A percentile compares a stretch with the other conserved stretches of the same genome.
These are phyloP conservation scores for Raphanus sativus DNA, from an alignment of 345 rosid genomes.

Conservation along the genomic window DNA sequence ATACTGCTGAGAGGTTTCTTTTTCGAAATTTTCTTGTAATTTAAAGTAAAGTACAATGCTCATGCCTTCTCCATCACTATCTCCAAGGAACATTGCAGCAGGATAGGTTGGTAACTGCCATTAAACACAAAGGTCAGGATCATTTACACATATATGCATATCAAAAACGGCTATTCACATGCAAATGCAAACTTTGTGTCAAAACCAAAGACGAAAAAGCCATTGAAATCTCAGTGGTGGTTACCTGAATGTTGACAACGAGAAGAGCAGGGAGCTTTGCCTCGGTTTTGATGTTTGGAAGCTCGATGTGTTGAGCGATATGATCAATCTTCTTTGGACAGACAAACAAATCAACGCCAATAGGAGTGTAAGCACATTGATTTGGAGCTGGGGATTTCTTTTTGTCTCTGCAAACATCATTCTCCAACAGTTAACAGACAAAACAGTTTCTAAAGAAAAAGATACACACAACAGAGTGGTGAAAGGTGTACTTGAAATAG, in stretches of 20 bases:
- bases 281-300: constrained; percentile 64
- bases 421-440: constrained; percentile 3
- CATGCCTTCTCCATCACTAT: constrained; percentile 91
- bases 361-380: constrained; percentile 60
- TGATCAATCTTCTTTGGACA: constrained; percentile 85
- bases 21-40: constrained; percentile 60
- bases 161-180: not conserved
- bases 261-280: constrained; percentile 75
- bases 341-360: constrained; percentile 76
- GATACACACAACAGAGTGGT: not conserved
- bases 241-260: constrained; percentile 91
- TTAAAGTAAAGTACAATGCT: constrained; percentile 86
- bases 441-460: not conserved
- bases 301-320: constrained; percentile 86
- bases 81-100: constrained; percentile 84
- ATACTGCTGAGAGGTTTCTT: constrained; percentile 58
- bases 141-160: not conserved
- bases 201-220: no score
- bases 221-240: not conserved
- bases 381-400: constrained; percentile 68
- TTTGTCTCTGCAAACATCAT: constrained; percentile 66
- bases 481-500: constrained; percentile 54
- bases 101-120: constrained; percentile 93
- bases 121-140: not conserved
- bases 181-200: not conserved